A percentile compares a stretch with the other conserved stretches of the same genome.
These are phyloP conservation scores for Chaetomium cochliodes DNA, from an alignment of 495 filamentous ascomycete species.

Conservation along the genomic window DNA sequence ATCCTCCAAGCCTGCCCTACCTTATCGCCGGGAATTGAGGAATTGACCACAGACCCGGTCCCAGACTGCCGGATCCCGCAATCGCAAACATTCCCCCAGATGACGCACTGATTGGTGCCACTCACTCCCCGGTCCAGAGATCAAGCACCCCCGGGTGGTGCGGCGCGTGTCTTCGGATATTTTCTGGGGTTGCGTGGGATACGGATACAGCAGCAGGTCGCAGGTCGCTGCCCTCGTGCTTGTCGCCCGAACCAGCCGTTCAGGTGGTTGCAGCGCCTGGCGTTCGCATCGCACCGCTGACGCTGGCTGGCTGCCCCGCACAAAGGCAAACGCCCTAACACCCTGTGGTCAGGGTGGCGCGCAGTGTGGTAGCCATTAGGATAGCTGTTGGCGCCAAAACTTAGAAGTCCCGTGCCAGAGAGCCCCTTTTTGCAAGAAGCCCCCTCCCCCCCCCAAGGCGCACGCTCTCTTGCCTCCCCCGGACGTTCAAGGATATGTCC, in stretches of 20 bases:
- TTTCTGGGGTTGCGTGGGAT: conserved; percentile 26
- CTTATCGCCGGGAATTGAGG: conserved; percentile 37
- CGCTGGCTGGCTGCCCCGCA: conserved; percentile 1
- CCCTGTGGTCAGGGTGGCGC: conserved; percentile 15
- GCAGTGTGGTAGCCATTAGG: conserved; percentile 13
- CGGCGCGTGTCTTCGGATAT: conserved; percentile 26
- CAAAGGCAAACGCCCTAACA: conserved; percentile 8
- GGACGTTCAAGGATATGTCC: conserved; percentile 46
- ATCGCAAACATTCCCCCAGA: conserved; percentile 43
- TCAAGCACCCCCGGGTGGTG: conserved; percentile 24
- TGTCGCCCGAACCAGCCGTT: neutral
- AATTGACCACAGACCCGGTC: conserved; percentile 30
- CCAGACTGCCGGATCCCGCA: conserved; percentile 49
- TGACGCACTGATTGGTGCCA: conserved; percentile 53
- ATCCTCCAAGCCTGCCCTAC: conserved; percentile 29
- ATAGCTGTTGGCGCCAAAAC: conserved; percentile 8
- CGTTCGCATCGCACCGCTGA: conserved; percentile 3
- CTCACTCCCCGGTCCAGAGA: conserved; percentile 26
- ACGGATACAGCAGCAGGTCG: conserved; percentile 6
- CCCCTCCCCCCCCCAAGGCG: neutral
- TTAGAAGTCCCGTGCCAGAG: conserved; percentile 1
- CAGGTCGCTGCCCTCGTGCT: conserved; percentile 9
- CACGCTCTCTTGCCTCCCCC: neutral
- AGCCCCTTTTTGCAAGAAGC: neutral
- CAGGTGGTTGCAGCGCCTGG: conserved; percentile 17